Percentiles rank a stretch among this genome's conserved stretches.
phyloP scores from a whole-genome alignment of 2,329 filamentous ascomycete genomes.

The Xylariaceae sp. region DNA sequence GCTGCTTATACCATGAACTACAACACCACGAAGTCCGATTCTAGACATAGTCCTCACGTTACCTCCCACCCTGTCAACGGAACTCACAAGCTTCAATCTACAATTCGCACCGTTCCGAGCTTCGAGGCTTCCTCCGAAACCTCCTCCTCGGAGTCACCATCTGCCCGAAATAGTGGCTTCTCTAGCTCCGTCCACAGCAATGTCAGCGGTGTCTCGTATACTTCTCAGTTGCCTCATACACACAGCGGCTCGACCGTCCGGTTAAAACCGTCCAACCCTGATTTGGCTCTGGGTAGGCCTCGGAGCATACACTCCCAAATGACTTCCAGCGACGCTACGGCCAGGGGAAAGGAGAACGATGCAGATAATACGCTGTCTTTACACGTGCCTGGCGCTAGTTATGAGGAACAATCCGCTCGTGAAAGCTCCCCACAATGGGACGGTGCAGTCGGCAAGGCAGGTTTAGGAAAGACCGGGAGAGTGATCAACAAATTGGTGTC shows the following conservation, averaged over 20 bases:
- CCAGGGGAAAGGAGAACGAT: conserved; percentile 16
- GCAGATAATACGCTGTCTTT: conserved; percentile 18
- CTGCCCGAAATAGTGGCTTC: conserved; percentile 45
- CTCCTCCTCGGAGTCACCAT: conserved; percentile 33
- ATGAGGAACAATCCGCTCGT: conserved; percentile 27
- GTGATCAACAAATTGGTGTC: conserved; percentile 79
- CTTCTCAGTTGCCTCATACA: conserved; percentile 29
- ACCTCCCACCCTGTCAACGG: conserved; percentile 7
- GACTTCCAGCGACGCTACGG: conserved; percentile 18
- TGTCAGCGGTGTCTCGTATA: conserved; percentile 42
- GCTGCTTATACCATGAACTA: conserved; percentile 18
- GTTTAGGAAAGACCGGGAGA: conserved; percentile 68
- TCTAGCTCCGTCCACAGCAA: conserved; percentile 55
- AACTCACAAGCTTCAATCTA: conserved; percentile 30
- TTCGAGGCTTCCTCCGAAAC: conserved; percentile 43
- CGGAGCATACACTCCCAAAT: conserved; percentile 17
- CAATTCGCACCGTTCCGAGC: conserved; percentile 55
- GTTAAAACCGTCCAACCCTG: conserved; percentile 19
- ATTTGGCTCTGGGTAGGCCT: conserved; percentile 8
- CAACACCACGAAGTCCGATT: conserved; percentile 16
- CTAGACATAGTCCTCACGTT: conserved; percentile 18
- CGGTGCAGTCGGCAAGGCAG: conserved; percentile 65
- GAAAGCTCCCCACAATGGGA: conserved; percentile 48
- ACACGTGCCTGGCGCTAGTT: conserved; percentile 32
- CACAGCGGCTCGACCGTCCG: conserved; percentile 30